Evolutionary conservation across 495 filamentous ascomycete genomes (phyloP).

Genomic region (Annulohypoxylon maeteangense): DNA sequence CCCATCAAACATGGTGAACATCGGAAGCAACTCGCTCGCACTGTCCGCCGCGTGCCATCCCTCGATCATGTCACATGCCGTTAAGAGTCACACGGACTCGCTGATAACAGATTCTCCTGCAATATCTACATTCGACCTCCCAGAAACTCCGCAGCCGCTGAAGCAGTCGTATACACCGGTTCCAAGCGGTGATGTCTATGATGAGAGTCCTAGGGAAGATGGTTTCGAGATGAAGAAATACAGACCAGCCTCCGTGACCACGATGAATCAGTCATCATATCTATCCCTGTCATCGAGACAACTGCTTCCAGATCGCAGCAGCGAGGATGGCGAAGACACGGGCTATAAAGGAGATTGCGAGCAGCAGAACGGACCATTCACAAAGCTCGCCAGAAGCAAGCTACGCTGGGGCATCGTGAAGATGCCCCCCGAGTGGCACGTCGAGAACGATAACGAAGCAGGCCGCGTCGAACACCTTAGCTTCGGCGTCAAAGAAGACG

Average conservation of each 20-base stretch:
- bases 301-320: constrained; percentile 7
- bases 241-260: background rate
- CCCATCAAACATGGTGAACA: constrained; percentile 27
- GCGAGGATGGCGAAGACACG: background rate
- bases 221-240: constrained; percentile 22
- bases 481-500: constrained; percentile 39
- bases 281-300: constrained; percentile 10
- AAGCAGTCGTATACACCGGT: constrained; percentile 1
- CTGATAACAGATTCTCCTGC: background rate
- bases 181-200: background rate
- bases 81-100: background rate
- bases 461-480: constrained; percentile 24
- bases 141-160: constrained; percentile 5
- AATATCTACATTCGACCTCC: background rate
- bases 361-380: constrained; percentile 11
- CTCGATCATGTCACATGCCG: constrained; percentile 28
- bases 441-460: constrained; percentile 18
- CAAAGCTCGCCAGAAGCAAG: constrained; percentile 33
- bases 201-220: background rate
- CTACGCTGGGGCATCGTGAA: constrained; percentile 38
- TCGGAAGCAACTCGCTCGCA: constrained; percentile 41
- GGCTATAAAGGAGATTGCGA: background rate
- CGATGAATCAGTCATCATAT: background rate
- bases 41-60: constrained; percentile 38
- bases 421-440: constrained; percentile 33